Base-by-base conservation (phyloP, 2,329 filamentous ascomycete species). In the Neopestalotiopsis rosae region DNA sequence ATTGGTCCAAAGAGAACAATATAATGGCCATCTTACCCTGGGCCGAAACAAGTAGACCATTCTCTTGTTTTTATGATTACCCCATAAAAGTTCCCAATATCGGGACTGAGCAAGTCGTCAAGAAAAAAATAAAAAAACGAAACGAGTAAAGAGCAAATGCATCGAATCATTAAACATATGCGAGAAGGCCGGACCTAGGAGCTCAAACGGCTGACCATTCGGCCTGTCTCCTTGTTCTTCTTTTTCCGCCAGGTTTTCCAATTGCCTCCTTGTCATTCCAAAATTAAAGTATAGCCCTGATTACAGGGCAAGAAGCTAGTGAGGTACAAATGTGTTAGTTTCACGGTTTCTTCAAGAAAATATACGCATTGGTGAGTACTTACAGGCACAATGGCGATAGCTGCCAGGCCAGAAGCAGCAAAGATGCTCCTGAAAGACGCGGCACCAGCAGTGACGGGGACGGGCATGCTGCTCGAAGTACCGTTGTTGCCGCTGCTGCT, bases 371-470 rank as follows among this genome's bases (percentile, higher is more conserved):
- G 24, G 24, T 28, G 24, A 28, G 0, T 0, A 28, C 24, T 28
- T 28, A 28, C 24, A 28, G 74, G 75, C 5, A 72, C 77, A 17
- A 72, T 75, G 10, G 76, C 68, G 57, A 80, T 67, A 38, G 74
- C 75, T 40, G 79, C 75, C 28, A 72, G 74, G 38, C 59, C 32
- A 3, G 77, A 67, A 14, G 75, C 67, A 24, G 72, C 69, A 65
- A 79, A 67, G 20, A 76, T 74, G 57, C 73, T 72, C 73, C 73
- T 76, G 66, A 77, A 38, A 7, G 76, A 74, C 6, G 75, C 64
- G 12, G 76, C 75, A 63, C 74, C 74, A 30, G 73, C 75, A 42
- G 72, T 74, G 42, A 75, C 67, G 9, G 71, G 65, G 42, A 70
- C 61, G 5, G 71, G 69, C 17, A 70, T 71, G 58, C 57, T 69